Evolutionary conservation across 2,329 filamentous ascomycete genomes (phyloP).

Genomic region (Monilinia polystroma): DNA sequence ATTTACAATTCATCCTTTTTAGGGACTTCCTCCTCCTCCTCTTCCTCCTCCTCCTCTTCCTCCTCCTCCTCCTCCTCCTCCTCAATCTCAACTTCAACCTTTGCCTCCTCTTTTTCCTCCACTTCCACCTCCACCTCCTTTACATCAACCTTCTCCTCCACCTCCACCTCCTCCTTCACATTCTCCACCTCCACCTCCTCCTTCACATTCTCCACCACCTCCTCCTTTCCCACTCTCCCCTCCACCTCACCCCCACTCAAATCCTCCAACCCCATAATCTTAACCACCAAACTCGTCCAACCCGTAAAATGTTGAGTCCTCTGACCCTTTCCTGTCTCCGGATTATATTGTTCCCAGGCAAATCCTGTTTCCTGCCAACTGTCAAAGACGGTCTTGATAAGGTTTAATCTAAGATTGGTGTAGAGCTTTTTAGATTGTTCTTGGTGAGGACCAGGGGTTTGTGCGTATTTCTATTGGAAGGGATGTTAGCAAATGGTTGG

Average conservation of each 20-base stretch:
- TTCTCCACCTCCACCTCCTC: not conserved
- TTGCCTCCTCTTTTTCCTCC: not conserved
- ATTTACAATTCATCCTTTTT: not conserved
- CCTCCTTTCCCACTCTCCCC: not conserved
- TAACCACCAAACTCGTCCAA: slow-evolving; percentile 97
- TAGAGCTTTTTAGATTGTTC: slow-evolving; percentile 72
- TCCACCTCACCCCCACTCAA: slow-evolving; percentile 33
- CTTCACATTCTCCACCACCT: not conserved
- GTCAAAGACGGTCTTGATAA: slow-evolving; percentile 84
- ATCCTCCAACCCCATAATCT: slow-evolving; percentile 94
- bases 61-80: not conserved
- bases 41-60: not conserved
- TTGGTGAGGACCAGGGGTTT: slow-evolving; percentile 63
- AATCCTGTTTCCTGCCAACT: slow-evolving; percentile 91
- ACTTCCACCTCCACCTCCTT: slow-evolving; percentile 28
- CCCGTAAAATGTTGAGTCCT: slow-evolving; percentile 97
- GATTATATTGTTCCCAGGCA: slow-evolving; percentile 98
- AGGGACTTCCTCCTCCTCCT: no score
- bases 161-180: not conserved
- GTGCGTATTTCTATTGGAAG: slow-evolving; percentile 53
- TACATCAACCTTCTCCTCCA: not conserved
- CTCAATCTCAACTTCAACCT: not conserved
- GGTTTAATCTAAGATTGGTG: slow-evolving; percentile 71
- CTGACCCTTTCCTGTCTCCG: slow-evolving; percentile 89
- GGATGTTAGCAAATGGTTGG: no score